These are phyloP conservation scores for Elaeis oleifera DNA, from an alignment of 202 grass and related monocot genomes.

Conservation along the genomic window DNA sequence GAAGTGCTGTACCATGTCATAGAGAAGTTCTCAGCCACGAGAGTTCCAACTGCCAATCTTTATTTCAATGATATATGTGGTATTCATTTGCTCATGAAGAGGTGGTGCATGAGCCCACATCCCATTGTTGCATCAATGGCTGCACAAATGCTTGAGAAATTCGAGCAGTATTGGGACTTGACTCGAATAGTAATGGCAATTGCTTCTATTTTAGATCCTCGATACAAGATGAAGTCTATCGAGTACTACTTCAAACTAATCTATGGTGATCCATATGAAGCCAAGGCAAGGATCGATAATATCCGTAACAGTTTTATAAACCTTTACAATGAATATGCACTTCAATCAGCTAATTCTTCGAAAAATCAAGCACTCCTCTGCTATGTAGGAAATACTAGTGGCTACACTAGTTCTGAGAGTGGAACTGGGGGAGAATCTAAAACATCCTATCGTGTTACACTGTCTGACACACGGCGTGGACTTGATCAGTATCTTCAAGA, in stretches of 20 bases:
- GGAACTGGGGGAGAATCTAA: conserved; percentile 63
- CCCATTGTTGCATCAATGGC: conserved; percentile 71
- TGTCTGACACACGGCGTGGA: conserved; percentile 88
- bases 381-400: conserved; percentile 54
- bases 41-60: conserved; percentile 70
- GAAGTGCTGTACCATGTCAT: conserved; percentile 81
- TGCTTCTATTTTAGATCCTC: conserved; percentile 91
- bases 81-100: conserved; percentile 89
- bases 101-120: conserved; percentile 59
- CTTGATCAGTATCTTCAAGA: conserved; percentile 99
- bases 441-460: conserved; percentile 75
- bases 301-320: conserved; percentile 69
- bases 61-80: conserved; percentile 97
- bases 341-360: conserved; percentile 61
- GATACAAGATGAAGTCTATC: conserved; percentile 98
- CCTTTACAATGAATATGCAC: conserved; percentile 80
- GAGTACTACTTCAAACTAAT: conserved; percentile 94
- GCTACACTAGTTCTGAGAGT: conserved; percentile 42
- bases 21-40: conserved; percentile 74
- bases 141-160: conserved; percentile 73
- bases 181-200: conserved; percentile 81
- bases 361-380: conserved; percentile 57
- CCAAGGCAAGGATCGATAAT: conserved; percentile 61
- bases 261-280: conserved; percentile 61
- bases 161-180: conserved; percentile 74